Evolutionary conservation across 116 monocot genomes (phyloP).

Genomic region (Trichopus zeylanicus): DNA sequence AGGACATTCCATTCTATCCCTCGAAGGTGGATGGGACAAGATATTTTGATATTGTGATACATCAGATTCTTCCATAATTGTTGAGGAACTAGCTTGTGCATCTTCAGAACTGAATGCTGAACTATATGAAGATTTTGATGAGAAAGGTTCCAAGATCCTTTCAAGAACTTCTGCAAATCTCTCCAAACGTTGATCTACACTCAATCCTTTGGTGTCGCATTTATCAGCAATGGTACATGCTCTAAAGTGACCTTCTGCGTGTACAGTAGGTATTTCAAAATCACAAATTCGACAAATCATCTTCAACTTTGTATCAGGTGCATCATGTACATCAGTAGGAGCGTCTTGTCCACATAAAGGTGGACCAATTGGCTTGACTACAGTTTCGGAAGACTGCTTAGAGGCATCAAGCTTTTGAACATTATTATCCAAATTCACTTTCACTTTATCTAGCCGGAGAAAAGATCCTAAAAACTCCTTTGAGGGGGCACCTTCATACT

Average conservation of each 20-base stretch:
- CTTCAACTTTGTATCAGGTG: slow-evolving; percentile 23
- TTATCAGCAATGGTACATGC: slow-evolving; percentile 79
- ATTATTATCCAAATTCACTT: slow-evolving; percentile 13
- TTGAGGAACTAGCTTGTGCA: slow-evolving; percentile 11
- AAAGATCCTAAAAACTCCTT: slow-evolving; percentile 22
- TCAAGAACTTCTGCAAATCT: slow-evolving; percentile 73
- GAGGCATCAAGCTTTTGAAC: not conserved
- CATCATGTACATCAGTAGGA: slow-evolving; percentile 9
- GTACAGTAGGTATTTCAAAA: slow-evolving; percentile 70
- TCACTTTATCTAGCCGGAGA: slow-evolving; percentile 18
- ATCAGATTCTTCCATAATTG: slow-evolving; percentile 22
- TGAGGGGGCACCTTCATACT: slow-evolving; percentile 4
- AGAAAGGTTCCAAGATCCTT: slow-evolving; percentile 42
- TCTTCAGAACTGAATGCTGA: slow-evolving; percentile 10
- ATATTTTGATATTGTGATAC: slow-evolving; percentile 16
- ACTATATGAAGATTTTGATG: slow-evolving; percentile 11
- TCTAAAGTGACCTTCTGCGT: slow-evolving; percentile 76
- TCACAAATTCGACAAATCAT: slow-evolving; percentile 99
- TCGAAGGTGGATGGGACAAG: slow-evolving; percentile 8
- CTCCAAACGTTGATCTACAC: slow-evolving; percentile 57
- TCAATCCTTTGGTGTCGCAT: slow-evolving; percentile 83
- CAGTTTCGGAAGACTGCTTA: slow-evolving; percentile 5
- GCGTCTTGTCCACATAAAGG: not conserved
- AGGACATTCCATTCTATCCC: slow-evolving; percentile 12
- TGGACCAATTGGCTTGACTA: not conserved